Evolutionary conservation across 768 basidiomycete species (phyloP).

Genomic region (Psilocybe azurescens): DNA sequence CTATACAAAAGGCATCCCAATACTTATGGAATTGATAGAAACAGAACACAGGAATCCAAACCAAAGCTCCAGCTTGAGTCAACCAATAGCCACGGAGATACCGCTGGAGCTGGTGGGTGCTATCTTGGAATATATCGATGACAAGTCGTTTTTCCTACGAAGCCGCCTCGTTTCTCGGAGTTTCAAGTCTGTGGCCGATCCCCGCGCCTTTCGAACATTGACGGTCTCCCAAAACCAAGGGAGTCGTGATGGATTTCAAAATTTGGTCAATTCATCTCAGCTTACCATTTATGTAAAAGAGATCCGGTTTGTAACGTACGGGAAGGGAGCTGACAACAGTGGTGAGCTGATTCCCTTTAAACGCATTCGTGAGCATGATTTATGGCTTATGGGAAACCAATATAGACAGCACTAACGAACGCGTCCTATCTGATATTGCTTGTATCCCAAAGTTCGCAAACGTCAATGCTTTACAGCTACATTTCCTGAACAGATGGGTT

Average conservation of each 20-base stretch:
- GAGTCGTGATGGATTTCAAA: not conserved
- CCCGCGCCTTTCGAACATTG: conserved; percentile 1
- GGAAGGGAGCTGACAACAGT: not conserved
- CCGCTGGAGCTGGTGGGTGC: not conserved
- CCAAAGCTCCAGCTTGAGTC: not conserved
- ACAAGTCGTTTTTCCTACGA: not conserved
- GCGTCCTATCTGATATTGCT: not conserved
- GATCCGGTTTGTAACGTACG: not conserved
- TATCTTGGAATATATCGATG: not conserved
- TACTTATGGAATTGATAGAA: too few relatives aligned
- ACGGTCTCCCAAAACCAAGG: not conserved
- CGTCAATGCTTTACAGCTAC: not conserved
- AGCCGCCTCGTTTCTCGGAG: not conserved
- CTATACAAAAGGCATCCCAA: not conserved
- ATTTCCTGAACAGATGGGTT: not conserved
- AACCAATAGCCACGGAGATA: not conserved
- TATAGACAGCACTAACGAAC: not conserved
- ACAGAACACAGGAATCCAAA: not conserved
- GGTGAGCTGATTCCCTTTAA: not conserved
- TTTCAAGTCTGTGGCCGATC: not conserved
- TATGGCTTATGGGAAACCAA: not conserved
- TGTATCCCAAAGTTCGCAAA: not conserved
- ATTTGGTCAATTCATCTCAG: not conserved
- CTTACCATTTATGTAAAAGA: not conserved
- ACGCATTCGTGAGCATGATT: not conserved